Evolutionary conservation across 768 basidiomycete genomes (phyloP), one percentile per base, ranked within the genome.

Genomic region (Serendipita sp.): DNA sequence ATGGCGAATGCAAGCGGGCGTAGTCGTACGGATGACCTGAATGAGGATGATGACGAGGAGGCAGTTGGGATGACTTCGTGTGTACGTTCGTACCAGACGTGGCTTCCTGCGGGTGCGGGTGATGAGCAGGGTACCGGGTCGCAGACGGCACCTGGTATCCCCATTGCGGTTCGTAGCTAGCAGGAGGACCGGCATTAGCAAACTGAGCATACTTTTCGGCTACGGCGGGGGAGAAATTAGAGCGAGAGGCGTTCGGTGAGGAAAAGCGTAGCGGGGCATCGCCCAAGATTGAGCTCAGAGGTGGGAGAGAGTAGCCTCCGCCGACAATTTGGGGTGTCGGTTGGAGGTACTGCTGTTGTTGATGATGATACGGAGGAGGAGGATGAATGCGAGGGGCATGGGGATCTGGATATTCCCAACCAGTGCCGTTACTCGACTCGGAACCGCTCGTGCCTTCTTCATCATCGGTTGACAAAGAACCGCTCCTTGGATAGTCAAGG

Each of bases 351-450:
- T 31, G 24, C 4, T 28, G 53, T 11, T 58, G 53, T 9, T 48
- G 20, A 5, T 48, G 45, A 14, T 38, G 38, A 7, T 38, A 14
- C 14, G 5, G 38, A 14, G n/a, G n/a, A 51, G 11, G 26, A n/a
- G 13, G 20, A 24, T 30, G 26, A 31, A 58, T 11, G 26, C 53
- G 53, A 11, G 20, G 17, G 17, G 20, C 24, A 33, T 33, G 20
- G 13, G 30, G 30, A 9, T 58, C 17, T 4, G 53, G 53, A 34
- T 58, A 24, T 26, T 58, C 53, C 53, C 53, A 58, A 11, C 53
- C 53, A n/a, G 53, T 58, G 11, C 53, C 53, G 30, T 58, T 58
- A 24, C 53, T 58, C 53, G 53, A 58, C 30, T 58, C 53, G 24
- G 53, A 58, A 34, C 53, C 53, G 31, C 53, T 58, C 53, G 30